These are phyloP conservation scores for Dendrobium catenatum DNA, from an alignment of 106 monocot genomes.

Conservation along the genomic window DNA sequence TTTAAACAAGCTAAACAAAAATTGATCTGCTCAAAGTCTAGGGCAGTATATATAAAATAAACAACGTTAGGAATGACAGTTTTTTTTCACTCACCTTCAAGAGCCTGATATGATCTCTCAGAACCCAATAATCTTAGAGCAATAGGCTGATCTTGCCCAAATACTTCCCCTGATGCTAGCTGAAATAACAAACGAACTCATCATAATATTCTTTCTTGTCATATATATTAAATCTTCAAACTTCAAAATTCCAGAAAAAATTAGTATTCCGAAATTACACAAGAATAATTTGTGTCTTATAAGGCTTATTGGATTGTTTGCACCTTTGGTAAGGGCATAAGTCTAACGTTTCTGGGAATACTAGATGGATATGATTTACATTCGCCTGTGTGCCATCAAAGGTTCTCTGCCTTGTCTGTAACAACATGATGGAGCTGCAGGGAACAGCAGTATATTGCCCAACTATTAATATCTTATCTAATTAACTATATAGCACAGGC, in stretches of 20 bases:
- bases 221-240: background rate
- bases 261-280: background rate
- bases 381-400: too few species aligned
- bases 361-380: background rate
- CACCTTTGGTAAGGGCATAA: background rate
- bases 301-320: background rate
- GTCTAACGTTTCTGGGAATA: background rate
- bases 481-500: background rate
- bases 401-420: background rate
- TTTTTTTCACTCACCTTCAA: slow-evolving; percentile 54
- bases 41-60: background rate
- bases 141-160: slow-evolving; percentile 91
- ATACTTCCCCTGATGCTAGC: slow-evolving; percentile 98
- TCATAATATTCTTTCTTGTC: background rate
- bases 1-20: background rate
- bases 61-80: background rate
- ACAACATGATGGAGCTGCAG: background rate
- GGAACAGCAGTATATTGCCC: too few species aligned
- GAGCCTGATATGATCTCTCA: slow-evolving; percentile 90
- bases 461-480: too few species aligned
- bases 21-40: background rate
- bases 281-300: background rate
- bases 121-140: slow-evolving; percentile 80
- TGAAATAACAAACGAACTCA: slow-evolving; percentile 20
- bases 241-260: background rate